phyloP scores from a whole-genome alignment of 768 basidiomycete species.

The Kwoniella newhampshirensis region DNA sequence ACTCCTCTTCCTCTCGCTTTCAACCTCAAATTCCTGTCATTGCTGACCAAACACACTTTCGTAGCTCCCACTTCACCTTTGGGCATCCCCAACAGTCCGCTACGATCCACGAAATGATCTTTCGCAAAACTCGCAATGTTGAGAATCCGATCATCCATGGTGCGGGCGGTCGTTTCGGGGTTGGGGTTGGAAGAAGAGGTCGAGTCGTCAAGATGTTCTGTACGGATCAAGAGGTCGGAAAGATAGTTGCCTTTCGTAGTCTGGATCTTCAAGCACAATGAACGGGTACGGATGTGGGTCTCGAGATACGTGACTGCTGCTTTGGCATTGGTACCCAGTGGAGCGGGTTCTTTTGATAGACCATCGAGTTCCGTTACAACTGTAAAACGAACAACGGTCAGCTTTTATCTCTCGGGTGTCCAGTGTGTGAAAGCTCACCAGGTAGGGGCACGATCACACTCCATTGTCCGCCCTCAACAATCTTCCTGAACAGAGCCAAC shows the following conservation, averaged over 20 bases:
- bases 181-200: not conserved
- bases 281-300: conserved; percentile 70
- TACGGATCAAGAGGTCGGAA: conserved; percentile 72
- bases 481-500: conserved; percentile 66
- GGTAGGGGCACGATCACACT: conserved; percentile 88
- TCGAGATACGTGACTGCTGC: conserved; percentile 74
- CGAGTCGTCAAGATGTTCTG: conserved; percentile 71
- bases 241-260: conserved; percentile 95
- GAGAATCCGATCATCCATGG: conserved; percentile 93
- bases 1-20: conserved; percentile 86
- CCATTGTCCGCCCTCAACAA: conserved; percentile 80
- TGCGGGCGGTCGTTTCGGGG: conserved; percentile 62
- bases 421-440: conserved; percentile 27
- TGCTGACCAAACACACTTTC: conserved; percentile 83
- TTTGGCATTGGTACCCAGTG: conserved; percentile 72
- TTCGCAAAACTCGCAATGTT: conserved; percentile 90
- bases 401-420: not conserved
- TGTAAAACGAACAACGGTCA: not conserved
- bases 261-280: conserved; percentile 82
- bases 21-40: conserved; percentile 89
- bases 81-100: conserved; percentile 63
- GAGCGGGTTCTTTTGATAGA: conserved; percentile 63
- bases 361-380: conserved; percentile 97
- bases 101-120: conserved; percentile 86
- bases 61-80: conserved; percentile 57